Base-by-base conservation (phyloP, 2,329 filamentous ascomycete genomes). In the Raffaelea arxii region DNA sequence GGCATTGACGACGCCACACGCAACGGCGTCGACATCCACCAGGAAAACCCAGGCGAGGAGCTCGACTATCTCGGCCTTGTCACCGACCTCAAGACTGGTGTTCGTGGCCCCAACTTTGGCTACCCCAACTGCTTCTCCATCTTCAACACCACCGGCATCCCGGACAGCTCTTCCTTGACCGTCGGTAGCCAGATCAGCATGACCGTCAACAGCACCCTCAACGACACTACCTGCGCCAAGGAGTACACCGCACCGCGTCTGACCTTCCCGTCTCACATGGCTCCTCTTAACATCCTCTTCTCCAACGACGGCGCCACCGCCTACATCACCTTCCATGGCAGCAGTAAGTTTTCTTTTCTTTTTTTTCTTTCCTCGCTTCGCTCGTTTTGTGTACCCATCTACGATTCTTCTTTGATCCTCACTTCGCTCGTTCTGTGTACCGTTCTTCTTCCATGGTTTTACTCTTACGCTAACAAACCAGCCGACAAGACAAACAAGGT, bases 231-330 rank as follows among this genome's bases (percentile, higher is more conserved):
- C 11, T 78, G 73, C 56, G 64, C 64, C 3, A 49, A 58, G 10
- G n/a, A 24, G n/a, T 41, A 83, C 6, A 82, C 77, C 59, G 53
- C 69, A 4, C 74, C 84, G 51, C 50, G 77, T 2, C 64, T 88
- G 24, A 77, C 76, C 5, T 75, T 75, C 54, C 62, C 69, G 43
- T 76, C 84, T 1, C 85, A 89, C 57, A 81, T 74, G 58, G 83
- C 84, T 0, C 85, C 85, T 1, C 66, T 88, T 1, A 82, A 86
- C 53, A 75, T 88, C 56, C 77, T 78, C 50, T 89, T 89, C 65
- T 70, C 75, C 51, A 56, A 66, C 0, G 63, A 70, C 36, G 76
- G 75, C 30, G 73, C 70, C 12, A 71, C 68, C 2, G 82, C 81
- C 1, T 88, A 77, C 63, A 65, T 89, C 18, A 70, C 78, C 1